Evolutionary conservation across 345 rosid species (phyloP).

Genomic region (Firmiana major): DNA sequence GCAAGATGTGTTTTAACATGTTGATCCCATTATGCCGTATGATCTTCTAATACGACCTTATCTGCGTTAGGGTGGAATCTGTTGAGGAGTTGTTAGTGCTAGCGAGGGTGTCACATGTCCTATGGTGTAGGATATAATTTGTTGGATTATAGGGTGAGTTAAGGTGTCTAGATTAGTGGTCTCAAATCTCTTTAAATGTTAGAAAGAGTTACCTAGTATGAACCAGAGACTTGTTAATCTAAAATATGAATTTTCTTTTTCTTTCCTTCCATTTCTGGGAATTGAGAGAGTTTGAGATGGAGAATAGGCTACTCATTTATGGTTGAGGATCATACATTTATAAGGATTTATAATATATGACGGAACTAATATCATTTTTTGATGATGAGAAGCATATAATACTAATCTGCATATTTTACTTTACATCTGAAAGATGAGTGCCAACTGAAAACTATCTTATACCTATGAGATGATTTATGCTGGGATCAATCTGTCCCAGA

Average conservation of each 20-base stretch:
- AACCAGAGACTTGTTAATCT: neutral
- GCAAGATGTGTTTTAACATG: neutral
- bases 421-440: neutral
- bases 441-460: neutral
- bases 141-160: neutral
- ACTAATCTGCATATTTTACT: neutral
- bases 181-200: neutral
- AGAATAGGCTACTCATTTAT: neutral
- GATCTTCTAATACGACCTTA: neutral
- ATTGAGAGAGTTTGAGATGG: neutral
- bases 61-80: neutral
- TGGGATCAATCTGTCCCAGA: neutral
- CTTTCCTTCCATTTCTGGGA: neutral
- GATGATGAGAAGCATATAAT: neutral
- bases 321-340: neutral
- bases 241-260: neutral
- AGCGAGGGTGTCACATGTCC: neutral
- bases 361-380: neutral
- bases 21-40: neutral
- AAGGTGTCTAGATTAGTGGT: neutral
- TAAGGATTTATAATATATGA: neutral
- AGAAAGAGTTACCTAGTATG: neutral
- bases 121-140: neutral
- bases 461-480: neutral
- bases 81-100: neutral